Conservation (phyloP, 2,329 filamentous ascomycete genomes). For the Helotiales sp. region DNA sequence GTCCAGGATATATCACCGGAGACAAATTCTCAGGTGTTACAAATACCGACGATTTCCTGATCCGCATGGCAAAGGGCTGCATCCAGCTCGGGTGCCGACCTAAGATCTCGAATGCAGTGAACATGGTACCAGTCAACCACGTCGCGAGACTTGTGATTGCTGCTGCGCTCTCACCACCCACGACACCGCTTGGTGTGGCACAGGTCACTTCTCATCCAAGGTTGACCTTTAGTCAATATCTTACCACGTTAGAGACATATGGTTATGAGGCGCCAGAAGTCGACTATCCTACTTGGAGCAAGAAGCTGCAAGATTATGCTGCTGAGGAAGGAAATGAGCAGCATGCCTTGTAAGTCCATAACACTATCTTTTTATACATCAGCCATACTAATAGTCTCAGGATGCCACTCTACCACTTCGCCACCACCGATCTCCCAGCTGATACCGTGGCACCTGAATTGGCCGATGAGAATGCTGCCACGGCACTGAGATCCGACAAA, state of each 20-base stretch:
- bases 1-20: slow-evolving; percentile 84
- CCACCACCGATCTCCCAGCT: slow-evolving; percentile 64
- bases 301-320: slow-evolving; percentile 58
- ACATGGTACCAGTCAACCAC: slow-evolving; percentile 83
- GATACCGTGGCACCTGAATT: slow-evolving; percentile 70
- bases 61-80: slow-evolving; percentile 85
- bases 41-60: slow-evolving; percentile 87
- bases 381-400: slow-evolving; percentile 16
- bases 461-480: slow-evolving; percentile 66
- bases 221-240: slow-evolving; percentile 74
- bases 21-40: slow-evolving; percentile 68
- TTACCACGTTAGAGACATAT: slow-evolving; percentile 69
- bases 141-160: slow-evolving; percentile 81
- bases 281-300: slow-evolving; percentile 68
- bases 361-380: background rate
- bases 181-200: slow-evolving; percentile 51
- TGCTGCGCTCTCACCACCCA: slow-evolving; percentile 50
- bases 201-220: slow-evolving; percentile 82
- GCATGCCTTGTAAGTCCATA: slow-evolving; percentile 59
- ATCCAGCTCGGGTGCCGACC: slow-evolving; percentile 75
- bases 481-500: slow-evolving; percentile 63
- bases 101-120: slow-evolving; percentile 81
- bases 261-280: slow-evolving; percentile 70
- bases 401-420: slow-evolving; percentile 72
- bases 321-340: slow-evolving; percentile 57